phyloP scores from a whole-genome alignment of 2,329 filamentous ascomycete genomes.

The Furcasterigmium furcatum region DNA sequence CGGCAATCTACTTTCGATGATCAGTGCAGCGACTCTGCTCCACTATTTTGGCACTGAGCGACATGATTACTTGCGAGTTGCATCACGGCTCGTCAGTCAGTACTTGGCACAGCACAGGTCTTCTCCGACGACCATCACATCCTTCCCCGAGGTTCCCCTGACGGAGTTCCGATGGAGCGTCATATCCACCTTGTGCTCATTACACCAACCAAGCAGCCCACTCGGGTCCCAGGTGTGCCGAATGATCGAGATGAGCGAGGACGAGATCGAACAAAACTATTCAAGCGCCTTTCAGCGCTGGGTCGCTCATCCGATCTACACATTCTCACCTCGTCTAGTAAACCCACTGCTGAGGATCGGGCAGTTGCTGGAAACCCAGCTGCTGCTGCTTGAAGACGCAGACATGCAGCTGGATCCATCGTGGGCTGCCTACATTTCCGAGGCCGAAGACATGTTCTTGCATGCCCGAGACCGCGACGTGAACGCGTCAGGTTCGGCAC shows the following conservation, averaged over 20 bases:
- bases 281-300: constrained; percentile 10
- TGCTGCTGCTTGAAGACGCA: constrained; percentile 1
- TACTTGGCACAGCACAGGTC: constrained; percentile 3
- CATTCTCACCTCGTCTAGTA: constrained; percentile 12
- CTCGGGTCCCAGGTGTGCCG: constrained; percentile 2
- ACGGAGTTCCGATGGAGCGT: constrained; percentile 12
- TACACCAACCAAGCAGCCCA: constrained; percentile 3
- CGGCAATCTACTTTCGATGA: constrained; percentile 7
- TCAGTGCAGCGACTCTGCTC: constrained; percentile 7
- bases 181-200: constrained; percentile 11
- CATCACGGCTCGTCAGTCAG: constrained; percentile 2
- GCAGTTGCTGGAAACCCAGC: constrained; percentile 8
- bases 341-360: constrained; percentile 12
- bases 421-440: constrained; percentile 3
- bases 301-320: constrained; percentile 12
- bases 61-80: constrained; percentile 7
- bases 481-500: not conserved
- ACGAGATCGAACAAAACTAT: constrained; percentile 11
- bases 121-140: not conserved
- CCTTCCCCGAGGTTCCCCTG: constrained; percentile 6
- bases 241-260: constrained; percentile 11
- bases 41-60: constrained; percentile 7
- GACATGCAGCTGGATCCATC: not conserved
- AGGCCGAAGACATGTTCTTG: constrained; percentile 9
- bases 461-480: constrained; percentile 9